Conservation (phyloP, 1,139 yeast genomes). For the Yarrowia galli region DNA sequence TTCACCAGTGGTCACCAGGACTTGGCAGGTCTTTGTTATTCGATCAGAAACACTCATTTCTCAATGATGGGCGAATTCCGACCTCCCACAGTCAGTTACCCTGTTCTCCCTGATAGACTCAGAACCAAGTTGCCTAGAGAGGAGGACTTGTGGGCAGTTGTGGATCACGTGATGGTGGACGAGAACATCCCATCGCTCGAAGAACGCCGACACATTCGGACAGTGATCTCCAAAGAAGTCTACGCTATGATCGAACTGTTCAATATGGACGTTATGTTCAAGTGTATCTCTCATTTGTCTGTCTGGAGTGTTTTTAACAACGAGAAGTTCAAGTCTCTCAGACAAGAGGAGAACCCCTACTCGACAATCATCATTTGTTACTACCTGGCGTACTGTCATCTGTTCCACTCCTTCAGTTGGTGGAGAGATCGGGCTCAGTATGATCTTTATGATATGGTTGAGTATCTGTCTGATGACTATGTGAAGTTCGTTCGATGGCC, state of each 20-base stretch:
- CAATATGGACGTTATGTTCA: not conserved
- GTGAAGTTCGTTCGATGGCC: slow-evolving; percentile 7
- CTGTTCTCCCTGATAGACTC: not conserved
- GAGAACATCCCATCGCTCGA: not conserved
- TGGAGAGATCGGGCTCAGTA: slow-evolving; percentile 12
- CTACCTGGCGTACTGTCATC: slow-evolving; percentile 4
- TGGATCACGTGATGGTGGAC: slow-evolving; percentile 4
- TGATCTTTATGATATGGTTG: slow-evolving; percentile 8
- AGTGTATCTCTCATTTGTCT: not conserved
- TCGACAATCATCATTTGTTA: not conserved
- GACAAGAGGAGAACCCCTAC: not conserved
- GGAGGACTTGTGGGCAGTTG: slow-evolving; percentile 9
- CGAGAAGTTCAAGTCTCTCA: not conserved
- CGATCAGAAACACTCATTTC: not conserved
- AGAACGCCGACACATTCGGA: not conserved
- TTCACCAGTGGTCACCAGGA: not conserved
- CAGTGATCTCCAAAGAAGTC: not conserved
- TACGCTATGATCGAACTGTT: slow-evolving; percentile 7
- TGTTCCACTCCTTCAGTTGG: slow-evolving; percentile 1
- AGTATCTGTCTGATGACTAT: slow-evolving; percentile 7
- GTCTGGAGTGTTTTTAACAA: not conserved
- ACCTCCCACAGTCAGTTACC: not conserved
- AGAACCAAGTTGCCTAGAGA: slow-evolving; percentile 5
- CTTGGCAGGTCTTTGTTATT: not conserved
- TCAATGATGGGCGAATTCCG: not conserved